Evolutionary conservation across 75 land plant species (phyloP), one percentile per base, ranked within the genome.

Genomic region (Selaginella moellendorffii): DNA sequence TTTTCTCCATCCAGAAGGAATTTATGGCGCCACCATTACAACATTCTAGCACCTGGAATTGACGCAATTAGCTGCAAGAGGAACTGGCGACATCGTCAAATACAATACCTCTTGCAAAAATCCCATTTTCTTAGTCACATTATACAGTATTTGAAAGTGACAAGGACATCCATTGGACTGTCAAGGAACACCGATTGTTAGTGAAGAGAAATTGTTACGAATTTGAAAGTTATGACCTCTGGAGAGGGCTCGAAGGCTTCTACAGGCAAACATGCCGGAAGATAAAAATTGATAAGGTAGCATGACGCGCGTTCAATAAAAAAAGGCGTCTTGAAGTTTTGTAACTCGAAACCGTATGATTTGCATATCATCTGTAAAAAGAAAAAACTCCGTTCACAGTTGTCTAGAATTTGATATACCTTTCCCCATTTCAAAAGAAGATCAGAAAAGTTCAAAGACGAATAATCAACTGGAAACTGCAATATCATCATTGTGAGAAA

Each of bases 251-350:
- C 28, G 10, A 71, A 62, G 19, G 69, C 73, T 25, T 46, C 46
- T 21, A 61, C 68, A 24, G 77, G 77, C 14, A 74, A n/a, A 56
- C 52, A 31, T 14, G 28, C 21, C n/a, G 77, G 77, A 12, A 75
- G 68, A 59, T 85, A 90, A 54, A 66, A 81, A 54, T 80, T 78
- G 59, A 90, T 70, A 66, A 85, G 65, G 71, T 80, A 86, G 73
- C 81, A 77, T 28, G 80, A 68, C n/a, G 79, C 81, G 72, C 74
- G 75, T 31, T 86, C 89, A 82, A 83, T 82, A 27, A 72, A 67
- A 65, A 83, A 75, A 1, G 85, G 81, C 53, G 82, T 52, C 42
- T 56, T 58, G 30, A 81, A 79, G 53, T 74, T 65, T 9, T 80
- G 67, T 28, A 80, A 66, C 63, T 65, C 36, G 28, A 71, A 24